phyloP scores from a whole-genome alignment of 2,329 filamentous ascomycete species.

The Phialophora expanda region DNA sequence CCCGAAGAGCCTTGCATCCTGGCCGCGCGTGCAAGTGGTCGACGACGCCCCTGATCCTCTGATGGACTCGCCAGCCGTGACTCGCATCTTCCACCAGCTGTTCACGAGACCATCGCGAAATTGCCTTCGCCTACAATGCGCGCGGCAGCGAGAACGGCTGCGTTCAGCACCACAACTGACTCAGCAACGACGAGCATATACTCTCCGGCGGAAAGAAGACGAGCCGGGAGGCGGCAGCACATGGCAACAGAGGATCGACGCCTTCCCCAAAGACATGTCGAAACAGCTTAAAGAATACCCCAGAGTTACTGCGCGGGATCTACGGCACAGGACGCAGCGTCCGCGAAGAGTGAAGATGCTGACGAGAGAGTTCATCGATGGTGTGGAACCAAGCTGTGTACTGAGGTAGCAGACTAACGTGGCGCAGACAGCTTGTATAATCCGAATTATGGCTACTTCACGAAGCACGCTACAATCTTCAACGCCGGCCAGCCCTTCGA shows the following conservation, averaged over 20 bases:
- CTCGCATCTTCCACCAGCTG: conserved; percentile 81
- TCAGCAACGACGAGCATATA: conserved; percentile 46
- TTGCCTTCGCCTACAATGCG: conserved; percentile 50
- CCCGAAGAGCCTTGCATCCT: background rate
- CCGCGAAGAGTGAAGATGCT: conserved; percentile 94
- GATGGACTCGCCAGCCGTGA: conserved; percentile 83
- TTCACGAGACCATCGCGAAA: conserved; percentile 75
- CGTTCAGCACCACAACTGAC: conserved; percentile 1
- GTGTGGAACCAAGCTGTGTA: conserved; percentile 51
- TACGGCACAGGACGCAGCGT: conserved; percentile 74
- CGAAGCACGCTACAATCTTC: conserved; percentile 96
- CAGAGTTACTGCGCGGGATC: conserved; percentile 78
- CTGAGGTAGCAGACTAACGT: conserved; percentile 15
- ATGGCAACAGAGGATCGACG: conserved; percentile 83
- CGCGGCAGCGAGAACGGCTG: conserved; percentile 27
- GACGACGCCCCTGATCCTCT: background rate
- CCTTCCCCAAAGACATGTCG: conserved; percentile 75
- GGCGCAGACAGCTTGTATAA: conserved; percentile 86
- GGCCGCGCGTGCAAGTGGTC: background rate
- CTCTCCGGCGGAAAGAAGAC: conserved; percentile 46
- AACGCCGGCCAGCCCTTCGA: conserved; percentile 88
- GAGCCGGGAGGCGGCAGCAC: conserved; percentile 65
- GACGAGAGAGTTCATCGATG: conserved; percentile 96
- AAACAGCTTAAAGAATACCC: conserved; percentile 84
- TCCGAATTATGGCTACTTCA: conserved; percentile 92